Evolutionary conservation across 164 flowering plant species (phyloP).

Genomic region (Chimonanthus salicifolius): DNA sequence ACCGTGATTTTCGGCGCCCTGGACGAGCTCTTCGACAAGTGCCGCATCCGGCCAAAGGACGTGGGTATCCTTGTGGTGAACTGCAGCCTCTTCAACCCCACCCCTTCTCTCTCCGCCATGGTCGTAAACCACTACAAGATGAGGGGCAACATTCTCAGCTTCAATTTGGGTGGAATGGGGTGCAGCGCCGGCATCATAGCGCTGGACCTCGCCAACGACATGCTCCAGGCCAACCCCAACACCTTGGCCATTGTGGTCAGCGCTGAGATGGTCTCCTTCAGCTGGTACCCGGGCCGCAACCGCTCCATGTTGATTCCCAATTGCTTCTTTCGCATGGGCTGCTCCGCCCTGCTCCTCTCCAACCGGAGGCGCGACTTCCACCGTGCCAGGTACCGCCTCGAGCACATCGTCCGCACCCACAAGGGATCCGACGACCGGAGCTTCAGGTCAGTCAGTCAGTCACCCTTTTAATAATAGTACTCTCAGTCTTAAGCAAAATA

Average conservation of each 20-base stretch:
- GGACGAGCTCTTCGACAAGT: constrained; percentile 81
- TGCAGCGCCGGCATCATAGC: constrained; percentile 82
- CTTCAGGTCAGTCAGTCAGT: constrained; percentile 43
- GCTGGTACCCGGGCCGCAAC: constrained; percentile 73
- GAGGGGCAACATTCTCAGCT: constrained; percentile 89
- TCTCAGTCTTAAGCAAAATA: too few relatives aligned
- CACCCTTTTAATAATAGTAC: too few relatives aligned
- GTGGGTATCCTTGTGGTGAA: constrained; percentile 80
- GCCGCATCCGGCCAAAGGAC: constrained; percentile 69
- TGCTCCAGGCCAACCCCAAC: constrained; percentile 76
- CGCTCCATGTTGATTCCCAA: constrained; percentile 90
- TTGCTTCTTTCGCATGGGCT: constrained; percentile 89
- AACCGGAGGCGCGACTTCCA: constrained; percentile 67
- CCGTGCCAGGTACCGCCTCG: constrained; percentile 77
- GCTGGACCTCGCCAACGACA: constrained; percentile 74
- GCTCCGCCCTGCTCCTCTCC: constrained; percentile 79
- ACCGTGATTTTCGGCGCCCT: constrained; percentile 79
- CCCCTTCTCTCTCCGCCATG: constrained; percentile 96
- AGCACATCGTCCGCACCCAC: constrained; percentile 86
- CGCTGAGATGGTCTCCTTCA: constrained; percentile 78
- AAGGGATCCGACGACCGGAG: constrained; percentile 85
- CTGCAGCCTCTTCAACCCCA: constrained; percentile 92
- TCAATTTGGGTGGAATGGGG: constrained; percentile 88
- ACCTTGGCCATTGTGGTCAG: constrained; percentile 76
- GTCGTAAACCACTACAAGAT: constrained; percentile 86